These are phyloP conservation scores for Petrea volubilis DNA, from an alignment of 257 asterid genomes.

Conservation along the genomic window DNA sequence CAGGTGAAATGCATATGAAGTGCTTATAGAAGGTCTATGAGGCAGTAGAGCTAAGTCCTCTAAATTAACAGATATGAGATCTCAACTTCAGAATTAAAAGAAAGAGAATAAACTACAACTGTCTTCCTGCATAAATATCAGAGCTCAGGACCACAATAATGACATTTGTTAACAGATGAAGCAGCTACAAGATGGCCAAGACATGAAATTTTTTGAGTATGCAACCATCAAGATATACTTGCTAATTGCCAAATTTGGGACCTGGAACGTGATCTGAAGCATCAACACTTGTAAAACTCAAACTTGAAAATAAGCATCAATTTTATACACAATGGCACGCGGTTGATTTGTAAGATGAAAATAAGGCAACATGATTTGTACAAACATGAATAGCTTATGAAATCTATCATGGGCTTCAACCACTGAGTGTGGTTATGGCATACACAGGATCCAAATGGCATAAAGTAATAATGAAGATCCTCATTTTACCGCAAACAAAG, in stretches of 20 bases:
- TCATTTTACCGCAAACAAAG: not conserved
- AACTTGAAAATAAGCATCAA: slow-evolving; percentile 4
- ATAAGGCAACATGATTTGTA: not conserved
- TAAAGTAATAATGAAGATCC: not conserved
- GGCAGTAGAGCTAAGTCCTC: slow-evolving; percentile 4
- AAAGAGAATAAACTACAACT: slow-evolving; percentile 1
- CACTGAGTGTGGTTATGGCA: too few relatives aligned
- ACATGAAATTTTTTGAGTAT: not conserved
- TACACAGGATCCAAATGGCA: not conserved
- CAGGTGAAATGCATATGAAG: slow-evolving; percentile 10
- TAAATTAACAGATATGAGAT: not conserved
- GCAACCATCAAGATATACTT: not conserved
- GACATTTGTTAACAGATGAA: not conserved
- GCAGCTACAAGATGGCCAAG: not conserved
- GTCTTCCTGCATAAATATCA: not conserved
- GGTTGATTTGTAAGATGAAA: not conserved
- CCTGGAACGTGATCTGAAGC: not conserved
- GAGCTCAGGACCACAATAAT: not conserved
- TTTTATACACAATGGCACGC: not conserved
- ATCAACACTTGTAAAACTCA: not conserved
- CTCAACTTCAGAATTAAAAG: slow-evolving; percentile 3
- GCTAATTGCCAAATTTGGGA: not conserved
- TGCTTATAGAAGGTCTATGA: not conserved
- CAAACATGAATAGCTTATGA: not conserved
- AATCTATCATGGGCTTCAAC: not conserved